Conservation (phyloP, 148 eudicot species). For the Rhododendron mucronatum region DNA sequence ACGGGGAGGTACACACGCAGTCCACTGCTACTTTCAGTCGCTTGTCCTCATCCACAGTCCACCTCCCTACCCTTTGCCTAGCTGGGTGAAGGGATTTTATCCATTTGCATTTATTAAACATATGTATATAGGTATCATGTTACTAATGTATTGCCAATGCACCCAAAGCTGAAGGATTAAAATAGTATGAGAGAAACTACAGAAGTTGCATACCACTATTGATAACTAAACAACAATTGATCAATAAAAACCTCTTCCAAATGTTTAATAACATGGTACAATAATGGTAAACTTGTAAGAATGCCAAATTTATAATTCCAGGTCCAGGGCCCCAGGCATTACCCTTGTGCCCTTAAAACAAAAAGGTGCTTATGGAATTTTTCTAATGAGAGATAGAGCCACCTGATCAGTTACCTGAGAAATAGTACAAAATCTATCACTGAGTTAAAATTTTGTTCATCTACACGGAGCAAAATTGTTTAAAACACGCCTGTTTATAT, state of each 20-base stretch:
- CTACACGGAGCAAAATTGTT: neutral
- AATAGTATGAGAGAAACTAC: conserved; percentile 1
- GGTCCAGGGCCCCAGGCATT: neutral
- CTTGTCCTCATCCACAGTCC: too few species aligned
- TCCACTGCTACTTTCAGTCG: conserved; percentile 4
- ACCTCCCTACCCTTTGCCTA: too few species aligned
- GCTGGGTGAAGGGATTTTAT: too few species aligned
- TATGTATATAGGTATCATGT: too few species aligned
- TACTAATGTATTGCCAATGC: neutral
- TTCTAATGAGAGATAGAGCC: neutral
- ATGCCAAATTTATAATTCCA: neutral
- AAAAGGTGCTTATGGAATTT: neutral
- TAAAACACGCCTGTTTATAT: neutral
- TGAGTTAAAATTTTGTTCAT: neutral
- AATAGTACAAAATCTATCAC: neutral
- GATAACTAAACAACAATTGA: neutral
- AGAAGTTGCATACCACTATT: neutral
- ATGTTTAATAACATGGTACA: neutral
- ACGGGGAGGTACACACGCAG: conserved; percentile 61
- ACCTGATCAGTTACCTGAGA: neutral
- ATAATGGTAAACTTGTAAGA: neutral
- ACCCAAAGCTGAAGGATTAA: neutral
- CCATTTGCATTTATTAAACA: too few species aligned
- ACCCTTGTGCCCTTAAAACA: neutral
- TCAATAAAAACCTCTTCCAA: neutral